A percentile compares a stretch with the other conserved stretches of the same genome.
Evolutionary conservation across 352 stramenopile species (phyloP).

Genomic region (Globisporangium paddicum): DNA sequence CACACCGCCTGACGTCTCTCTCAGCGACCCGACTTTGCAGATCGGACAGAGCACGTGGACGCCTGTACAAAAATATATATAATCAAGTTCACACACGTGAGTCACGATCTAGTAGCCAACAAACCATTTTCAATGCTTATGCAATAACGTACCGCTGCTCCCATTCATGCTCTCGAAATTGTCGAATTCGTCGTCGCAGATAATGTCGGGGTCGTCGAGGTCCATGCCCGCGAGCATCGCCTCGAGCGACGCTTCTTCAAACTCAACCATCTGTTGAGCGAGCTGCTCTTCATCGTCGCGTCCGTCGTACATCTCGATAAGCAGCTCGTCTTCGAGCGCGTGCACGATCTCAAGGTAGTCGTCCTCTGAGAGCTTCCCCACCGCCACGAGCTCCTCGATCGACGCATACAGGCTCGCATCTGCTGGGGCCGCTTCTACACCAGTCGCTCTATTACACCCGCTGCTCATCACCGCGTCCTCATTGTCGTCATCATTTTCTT

Average conservation of each 20-base stretch:
- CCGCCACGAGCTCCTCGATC: slow-evolving; percentile 59
- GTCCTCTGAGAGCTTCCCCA: slow-evolving; percentile 50
- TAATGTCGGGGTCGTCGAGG: slow-evolving; percentile 23
- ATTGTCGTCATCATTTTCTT: slow-evolving; percentile 8
- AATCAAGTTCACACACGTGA: background rate
- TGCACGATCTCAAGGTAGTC: slow-evolving; percentile 79
- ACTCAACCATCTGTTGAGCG: slow-evolving; percentile 55
- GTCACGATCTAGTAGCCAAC: background rate
- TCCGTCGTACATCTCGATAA: slow-evolving; percentile 26
- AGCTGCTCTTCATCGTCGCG: slow-evolving; percentile 29
- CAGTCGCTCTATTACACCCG: background rate
- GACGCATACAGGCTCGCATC: slow-evolving; percentile 22
- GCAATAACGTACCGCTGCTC: slow-evolving; percentile 9
- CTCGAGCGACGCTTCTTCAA: slow-evolving; percentile 64
- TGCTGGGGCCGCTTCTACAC: background rate
- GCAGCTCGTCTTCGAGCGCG: slow-evolving; percentile 63
- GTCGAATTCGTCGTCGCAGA: slow-evolving; percentile 11
- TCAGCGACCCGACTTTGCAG: slow-evolving; percentile 37
- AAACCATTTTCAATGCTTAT: background rate
- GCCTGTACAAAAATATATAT: background rate
- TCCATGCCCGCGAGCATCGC: slow-evolving; percentile 66
- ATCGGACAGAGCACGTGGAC: slow-evolving; percentile 41
- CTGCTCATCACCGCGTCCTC: slow-evolving; percentile 3
- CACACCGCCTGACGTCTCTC: slow-evolving; percentile 13
- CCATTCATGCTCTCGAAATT: background rate